A percentile compares a stretch with the other conserved stretches of the same genome.
phyloP scores from a whole-genome alignment of 441 rosid genomes.

The Gossypium gossypioides region DNA sequence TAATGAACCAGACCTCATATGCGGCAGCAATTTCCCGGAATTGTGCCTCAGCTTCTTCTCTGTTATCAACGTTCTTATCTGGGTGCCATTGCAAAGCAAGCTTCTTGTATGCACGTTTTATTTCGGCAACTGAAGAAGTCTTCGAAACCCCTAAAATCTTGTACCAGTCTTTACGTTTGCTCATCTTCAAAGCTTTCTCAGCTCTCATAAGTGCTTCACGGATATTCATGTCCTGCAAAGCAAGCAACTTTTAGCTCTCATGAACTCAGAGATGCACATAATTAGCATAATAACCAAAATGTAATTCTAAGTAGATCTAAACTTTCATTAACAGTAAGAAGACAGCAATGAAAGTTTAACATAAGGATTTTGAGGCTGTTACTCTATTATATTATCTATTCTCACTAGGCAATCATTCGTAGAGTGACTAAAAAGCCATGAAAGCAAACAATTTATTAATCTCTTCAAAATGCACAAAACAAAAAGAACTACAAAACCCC shows the following conservation, averaged over 20 bases:
- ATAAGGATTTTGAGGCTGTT: no score
- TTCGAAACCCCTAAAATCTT: constrained; percentile 71
- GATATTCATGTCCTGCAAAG: constrained; percentile 56
- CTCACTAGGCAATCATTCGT: no score
- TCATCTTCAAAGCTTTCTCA: constrained; percentile 86
- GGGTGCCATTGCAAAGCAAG: constrained; percentile 43
- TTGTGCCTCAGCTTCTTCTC: constrained; percentile 88
- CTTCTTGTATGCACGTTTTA: constrained; percentile 87
- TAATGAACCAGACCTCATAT: constrained; percentile 16
- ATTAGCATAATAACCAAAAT: not conserved
- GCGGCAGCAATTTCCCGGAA: constrained; percentile 90
- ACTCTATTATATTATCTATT: no score
- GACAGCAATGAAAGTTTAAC: not conserved
- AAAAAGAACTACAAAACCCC: not conserved
- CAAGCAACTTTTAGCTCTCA: constrained; percentile 19
- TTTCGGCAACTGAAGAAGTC: constrained; percentile 67
- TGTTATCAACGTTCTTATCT: constrained; percentile 55
- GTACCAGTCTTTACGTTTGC: constrained; percentile 93
- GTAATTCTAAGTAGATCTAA: not conserved
- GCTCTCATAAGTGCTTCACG: constrained; percentile 75
- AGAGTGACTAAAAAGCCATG: not conserved
- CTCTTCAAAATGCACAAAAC: not conserved
- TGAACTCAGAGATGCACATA: not conserved
- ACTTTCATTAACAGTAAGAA: not conserved
- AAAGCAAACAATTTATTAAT: not conserved